Evolutionary conservation across 352 stramenopile species (phyloP), one percentile per base, ranked within the genome.

Genomic region (Phytophthora pluvialis): DNA sequence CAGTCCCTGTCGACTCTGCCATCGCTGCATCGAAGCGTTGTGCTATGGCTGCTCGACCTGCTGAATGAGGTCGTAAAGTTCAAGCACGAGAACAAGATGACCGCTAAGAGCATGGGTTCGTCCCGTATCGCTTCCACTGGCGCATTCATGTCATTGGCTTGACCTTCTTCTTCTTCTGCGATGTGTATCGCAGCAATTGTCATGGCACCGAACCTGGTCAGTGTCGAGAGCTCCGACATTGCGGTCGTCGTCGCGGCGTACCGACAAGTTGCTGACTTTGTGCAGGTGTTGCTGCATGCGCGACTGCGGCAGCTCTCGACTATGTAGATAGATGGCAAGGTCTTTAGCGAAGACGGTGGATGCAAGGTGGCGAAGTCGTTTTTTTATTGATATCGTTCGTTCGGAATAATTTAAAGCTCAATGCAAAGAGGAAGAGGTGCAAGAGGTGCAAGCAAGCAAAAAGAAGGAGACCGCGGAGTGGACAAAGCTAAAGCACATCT

Each of bases 21-120:
- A 10, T 31, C 46, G 7, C 60, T 78, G 29, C 70, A 84, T 50
- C 63, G 33, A 45, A 86, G 61, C 42, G 56, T 93, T 9, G 43
- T 91, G 26, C 52, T 87, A 0, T 96, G 88, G 88, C 69, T 96
- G 3, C 63, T 96, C 5, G 88, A 96, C 36, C 55, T 96, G 18
- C 77, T 94, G 60, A 85, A 70, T 9, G 72, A 80, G 38, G 72
- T 94, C 15, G 80, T 82, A 9, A 61, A 57, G 38, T 59, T 93
- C 57, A 61, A 93, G 44, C 58, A 72, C 15, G 44, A 60, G 46
- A 96, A 93, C 73, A 91, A 89, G 48, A 96, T 96, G 88, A 81
- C 81, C 2, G 70, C 83, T 0, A 85, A 88, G 52, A 94, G 92
- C 68, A 76, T 96, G 65, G 78, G 83, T 90, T 61, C 12, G 65